Evolutionary conservation across 352 stramenopile genomes (phyloP).

Genomic region (Phytophthora ohioensis): DNA sequence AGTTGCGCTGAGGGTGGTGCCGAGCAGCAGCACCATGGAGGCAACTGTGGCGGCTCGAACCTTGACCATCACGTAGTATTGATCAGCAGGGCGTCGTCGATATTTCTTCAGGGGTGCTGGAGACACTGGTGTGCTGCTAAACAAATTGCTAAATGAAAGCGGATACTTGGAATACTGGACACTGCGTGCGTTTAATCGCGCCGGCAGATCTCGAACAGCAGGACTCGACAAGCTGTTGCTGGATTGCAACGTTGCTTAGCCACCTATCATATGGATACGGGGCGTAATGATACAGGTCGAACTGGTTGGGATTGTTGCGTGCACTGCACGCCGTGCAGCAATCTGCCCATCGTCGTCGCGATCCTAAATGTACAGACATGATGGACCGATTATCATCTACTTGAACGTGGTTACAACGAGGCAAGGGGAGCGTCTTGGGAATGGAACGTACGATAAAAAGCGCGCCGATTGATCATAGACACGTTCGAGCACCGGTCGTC

Average conservation of each 20-base stretch:
- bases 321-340: not conserved
- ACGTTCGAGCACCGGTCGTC: too few relatives aligned
- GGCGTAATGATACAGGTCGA: too few relatives aligned
- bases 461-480: too few relatives aligned
- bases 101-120: not conserved
- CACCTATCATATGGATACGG: not conserved
- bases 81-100: constrained; percentile 2
- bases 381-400: constrained; percentile 2
- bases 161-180: not conserved
- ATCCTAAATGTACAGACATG: constrained; percentile 19
- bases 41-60: constrained; percentile 21
- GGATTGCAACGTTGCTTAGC: constrained; percentile 24
- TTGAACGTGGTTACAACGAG: constrained; percentile 5
- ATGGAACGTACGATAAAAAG: not conserved
- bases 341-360: constrained; percentile 16
- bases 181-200: constrained; percentile 14
- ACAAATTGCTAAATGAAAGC: constrained; percentile 30
- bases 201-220: not conserved
- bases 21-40: constrained; percentile 22
- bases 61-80: constrained; percentile 24
- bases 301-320: too few relatives aligned
- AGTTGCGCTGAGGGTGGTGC: constrained; percentile 19
- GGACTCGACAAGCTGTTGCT: not conserved
- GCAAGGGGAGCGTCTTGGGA: not conserved
- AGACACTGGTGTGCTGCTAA: constrained; percentile 15